These are phyloP conservation scores for Botrytis deweyae DNA, from an alignment of 2,329 filamentous ascomycete species.

Conservation along the genomic window DNA sequence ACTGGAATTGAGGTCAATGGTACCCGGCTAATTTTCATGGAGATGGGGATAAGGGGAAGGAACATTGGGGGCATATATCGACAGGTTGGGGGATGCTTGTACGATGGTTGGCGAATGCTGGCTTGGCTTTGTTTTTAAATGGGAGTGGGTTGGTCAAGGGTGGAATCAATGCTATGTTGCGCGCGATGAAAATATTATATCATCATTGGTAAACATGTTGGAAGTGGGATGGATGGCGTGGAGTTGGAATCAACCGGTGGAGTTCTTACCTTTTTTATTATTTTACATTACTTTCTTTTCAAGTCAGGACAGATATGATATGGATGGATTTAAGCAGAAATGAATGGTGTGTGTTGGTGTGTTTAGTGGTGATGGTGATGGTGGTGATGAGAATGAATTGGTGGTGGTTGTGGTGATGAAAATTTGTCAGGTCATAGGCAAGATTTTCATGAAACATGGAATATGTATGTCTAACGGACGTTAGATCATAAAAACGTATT, in stretches of 20 bases:
- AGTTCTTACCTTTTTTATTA: background rate
- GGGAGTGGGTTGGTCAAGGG: slow-evolving; percentile 3
- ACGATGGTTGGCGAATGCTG: slow-evolving; percentile 18
- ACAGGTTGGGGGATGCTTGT: slow-evolving; percentile 19
- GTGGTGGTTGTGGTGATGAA: background rate
- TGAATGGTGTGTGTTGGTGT: slow-evolving; percentile 1
- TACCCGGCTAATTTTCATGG: slow-evolving; percentile 12
- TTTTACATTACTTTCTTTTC: background rate
- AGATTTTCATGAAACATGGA: background rate
- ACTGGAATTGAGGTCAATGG: background rate
- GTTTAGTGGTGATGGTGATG: background rate
- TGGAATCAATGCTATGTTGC: slow-evolving; percentile 11
- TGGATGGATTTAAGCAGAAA: slow-evolving; percentile 11
- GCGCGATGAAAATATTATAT: slow-evolving; percentile 8
- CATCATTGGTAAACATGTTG: slow-evolving; percentile 1
- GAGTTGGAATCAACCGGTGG: slow-evolving; percentile 1
- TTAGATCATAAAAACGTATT: background rate
- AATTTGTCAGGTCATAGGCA: slow-evolving; percentile 11
- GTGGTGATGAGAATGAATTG: background rate
- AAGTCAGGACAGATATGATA: slow-evolving; percentile 5
- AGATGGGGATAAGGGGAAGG: slow-evolving; percentile 8
- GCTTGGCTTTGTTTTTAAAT: slow-evolving; percentile 15
- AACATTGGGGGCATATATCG: slow-evolving; percentile 11
- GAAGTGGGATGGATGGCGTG: slow-evolving; percentile 13
- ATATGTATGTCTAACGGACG: background rate